Evolutionary conservation across 106 monocot species (phyloP).

Genomic region (Acorus calamus): DNA sequence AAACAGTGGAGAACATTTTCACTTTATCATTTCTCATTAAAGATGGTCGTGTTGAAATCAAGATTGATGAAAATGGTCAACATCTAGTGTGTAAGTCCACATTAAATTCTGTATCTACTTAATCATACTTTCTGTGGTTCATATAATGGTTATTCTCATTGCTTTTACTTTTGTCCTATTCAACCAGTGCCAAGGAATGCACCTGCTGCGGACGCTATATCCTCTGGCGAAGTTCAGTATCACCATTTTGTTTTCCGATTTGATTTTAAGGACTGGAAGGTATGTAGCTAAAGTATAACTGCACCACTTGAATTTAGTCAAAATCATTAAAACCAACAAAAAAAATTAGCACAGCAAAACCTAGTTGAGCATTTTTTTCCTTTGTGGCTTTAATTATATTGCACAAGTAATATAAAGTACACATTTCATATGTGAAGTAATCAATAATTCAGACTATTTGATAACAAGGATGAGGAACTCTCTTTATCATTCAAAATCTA

Average conservation of each 20-base stretch:
- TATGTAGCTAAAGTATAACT: conserved; percentile 8
- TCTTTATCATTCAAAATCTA: no score
- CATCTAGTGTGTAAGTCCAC: conserved; percentile 51
- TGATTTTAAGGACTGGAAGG: conserved; percentile 94
- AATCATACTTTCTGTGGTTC: no score
- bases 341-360: no score
- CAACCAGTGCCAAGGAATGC: conserved; percentile 70
- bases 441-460: no score
- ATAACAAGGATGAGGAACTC: no score
- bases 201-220: conserved; percentile 51
- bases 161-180: not conserved
- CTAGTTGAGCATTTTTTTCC: no score
- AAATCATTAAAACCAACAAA: no score
- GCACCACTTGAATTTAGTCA: no score
- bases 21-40: conserved; percentile 76
- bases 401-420: not conserved
- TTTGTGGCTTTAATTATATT: no score
- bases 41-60: conserved; percentile 65
- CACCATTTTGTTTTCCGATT: conserved; percentile 87
- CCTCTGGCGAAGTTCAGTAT: conserved; percentile 63
- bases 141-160: not conserved
- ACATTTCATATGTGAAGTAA: not conserved
- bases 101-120: not conserved
- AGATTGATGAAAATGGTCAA: conserved; percentile 23
- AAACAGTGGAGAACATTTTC: conserved; percentile 80